Percentiles rank a stretch among this genome's conserved stretches.
Evolutionary conservation across 2,329 filamentous ascomycete species (phyloP).

Genomic region (Geosmithia morbida): DNA sequence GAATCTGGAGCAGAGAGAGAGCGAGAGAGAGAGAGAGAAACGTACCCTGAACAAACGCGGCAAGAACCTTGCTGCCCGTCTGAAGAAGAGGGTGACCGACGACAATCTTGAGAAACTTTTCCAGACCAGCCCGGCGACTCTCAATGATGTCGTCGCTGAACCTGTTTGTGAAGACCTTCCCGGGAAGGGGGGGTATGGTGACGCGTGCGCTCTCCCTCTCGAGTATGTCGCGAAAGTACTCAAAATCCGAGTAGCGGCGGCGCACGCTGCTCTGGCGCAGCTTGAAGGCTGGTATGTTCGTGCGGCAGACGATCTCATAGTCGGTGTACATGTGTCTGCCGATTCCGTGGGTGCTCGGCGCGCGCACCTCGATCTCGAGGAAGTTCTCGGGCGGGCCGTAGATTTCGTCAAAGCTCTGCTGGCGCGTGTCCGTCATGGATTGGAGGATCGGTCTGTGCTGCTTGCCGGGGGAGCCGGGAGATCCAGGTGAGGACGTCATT

Average conservation of each 20-base stretch:
- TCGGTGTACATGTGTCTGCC: slow-evolving; percentile 96
- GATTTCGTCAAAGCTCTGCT: slow-evolving; percentile 97
- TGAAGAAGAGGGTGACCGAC: slow-evolving; percentile 92
- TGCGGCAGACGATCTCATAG: slow-evolving; percentile 95
- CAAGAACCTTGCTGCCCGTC: slow-evolving; percentile 93
- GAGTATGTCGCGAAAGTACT: slow-evolving; percentile 96
- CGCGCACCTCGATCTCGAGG: slow-evolving; percentile 92
- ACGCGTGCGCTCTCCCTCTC: slow-evolving; percentile 91
- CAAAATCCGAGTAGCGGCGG: slow-evolving; percentile 92
- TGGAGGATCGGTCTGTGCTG: slow-evolving; percentile 43
- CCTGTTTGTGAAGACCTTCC: slow-evolving; percentile 95
- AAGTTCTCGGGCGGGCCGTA: slow-evolving; percentile 98
- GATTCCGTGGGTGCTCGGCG: slow-evolving; percentile 87
- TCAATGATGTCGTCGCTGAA: slow-evolving; percentile 99
- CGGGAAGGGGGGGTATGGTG: slow-evolving; percentile 87
- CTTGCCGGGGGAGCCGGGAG: slow-evolving; percentile 11
- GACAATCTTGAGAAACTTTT: slow-evolving; percentile 94
- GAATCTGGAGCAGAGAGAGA: not conserved
- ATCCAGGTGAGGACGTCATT: not conserved
- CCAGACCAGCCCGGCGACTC: slow-evolving; percentile 76
- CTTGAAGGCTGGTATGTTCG: slow-evolving; percentile 98
- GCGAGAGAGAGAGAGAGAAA: slow-evolving; percentile 2
- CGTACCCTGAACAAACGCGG: slow-evolving; percentile 88
- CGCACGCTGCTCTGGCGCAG: slow-evolving; percentile 78
- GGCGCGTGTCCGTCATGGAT: slow-evolving; percentile 58